Base-by-base conservation (phyloP, 1,284 basidiomycete species). In the Boletus smithii region DNA sequence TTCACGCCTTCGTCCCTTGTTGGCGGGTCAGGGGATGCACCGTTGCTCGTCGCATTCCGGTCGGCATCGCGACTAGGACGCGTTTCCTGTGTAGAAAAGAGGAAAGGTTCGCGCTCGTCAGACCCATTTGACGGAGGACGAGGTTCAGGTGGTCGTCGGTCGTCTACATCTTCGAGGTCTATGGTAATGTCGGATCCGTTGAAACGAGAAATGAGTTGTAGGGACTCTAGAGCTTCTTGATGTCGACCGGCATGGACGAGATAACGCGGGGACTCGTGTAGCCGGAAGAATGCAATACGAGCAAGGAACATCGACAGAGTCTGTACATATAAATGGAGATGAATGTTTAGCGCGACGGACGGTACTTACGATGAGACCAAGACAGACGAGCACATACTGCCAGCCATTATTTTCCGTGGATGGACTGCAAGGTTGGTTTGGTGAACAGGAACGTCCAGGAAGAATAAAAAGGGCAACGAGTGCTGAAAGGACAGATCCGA, bases 201-300 rank as follows among this genome's bases (percentile, higher is more conserved):
- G 69, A 86, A 93, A 33, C 76, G 76, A 2, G 88, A 89, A 36
- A 97, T 97, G 53, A 87, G 71, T 55, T 86, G 82, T 0, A 97
- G 75, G 2, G 85, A 85, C 52, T 88, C 79, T 33, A 94, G 69
- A 0, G 94, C 94, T 60, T 95, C 92, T 44, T 83, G 77, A 24
- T 79, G 80, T 26, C 91, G 77, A 8, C 91, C 91, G 0, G 87
- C 85, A 36, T 91, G 83, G 10, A 94, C 91, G 46, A 97, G 83
- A 60, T 85, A 95, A 29, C 92, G 82, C 8, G 95, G 94, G 0
- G 92, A 95, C 69, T 99, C 95, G 63, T 95, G 85, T 14, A 99
- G 72, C 8, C 83, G 81, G 75, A 98, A 97, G 66, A 97, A 85
- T 8, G 90, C 72, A 53, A 95, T 89, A 14, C 95, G 87, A 3